phyloP scores from a whole-genome alignment of 2,329 filamentous ascomycete genomes.

The Podosphaera xanthii region DNA sequence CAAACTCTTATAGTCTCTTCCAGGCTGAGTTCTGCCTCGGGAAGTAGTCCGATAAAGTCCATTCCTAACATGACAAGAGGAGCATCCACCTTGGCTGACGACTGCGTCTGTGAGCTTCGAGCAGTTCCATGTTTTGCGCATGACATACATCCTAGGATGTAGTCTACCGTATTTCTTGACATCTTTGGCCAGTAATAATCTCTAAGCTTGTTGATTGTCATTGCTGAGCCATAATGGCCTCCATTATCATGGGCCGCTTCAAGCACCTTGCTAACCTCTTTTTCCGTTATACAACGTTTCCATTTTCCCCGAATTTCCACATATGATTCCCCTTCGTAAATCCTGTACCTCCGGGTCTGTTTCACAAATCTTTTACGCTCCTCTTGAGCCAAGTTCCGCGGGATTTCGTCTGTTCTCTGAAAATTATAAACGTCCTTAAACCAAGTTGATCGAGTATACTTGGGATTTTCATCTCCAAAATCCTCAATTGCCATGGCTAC shows the following conservation, averaged over 20 bases:
- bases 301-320: neutral
- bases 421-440: neutral
- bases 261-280: neutral
- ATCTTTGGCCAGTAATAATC: neutral
- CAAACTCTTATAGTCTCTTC: neutral
- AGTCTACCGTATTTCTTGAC: neutral
- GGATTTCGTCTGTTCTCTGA: neutral
- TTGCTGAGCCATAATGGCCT: neutral
- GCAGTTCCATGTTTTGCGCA: neutral
- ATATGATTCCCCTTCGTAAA: neutral
- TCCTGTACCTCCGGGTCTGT: neutral
- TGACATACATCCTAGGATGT: slow-evolving; percentile 1
- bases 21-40: neutral
- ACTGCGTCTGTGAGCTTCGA: neutral
- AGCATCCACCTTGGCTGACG: neutral
- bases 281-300: neutral
- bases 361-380: neutral
- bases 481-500: neutral
- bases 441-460: neutral
- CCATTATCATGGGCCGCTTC: neutral
- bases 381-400: neutral
- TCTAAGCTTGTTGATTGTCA: neutral
- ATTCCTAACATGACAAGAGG: neutral
- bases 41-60: neutral
- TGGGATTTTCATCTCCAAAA: neutral